Conservation (phyloP, 148 eudicot genomes). For the Spergularia marina region DNA sequence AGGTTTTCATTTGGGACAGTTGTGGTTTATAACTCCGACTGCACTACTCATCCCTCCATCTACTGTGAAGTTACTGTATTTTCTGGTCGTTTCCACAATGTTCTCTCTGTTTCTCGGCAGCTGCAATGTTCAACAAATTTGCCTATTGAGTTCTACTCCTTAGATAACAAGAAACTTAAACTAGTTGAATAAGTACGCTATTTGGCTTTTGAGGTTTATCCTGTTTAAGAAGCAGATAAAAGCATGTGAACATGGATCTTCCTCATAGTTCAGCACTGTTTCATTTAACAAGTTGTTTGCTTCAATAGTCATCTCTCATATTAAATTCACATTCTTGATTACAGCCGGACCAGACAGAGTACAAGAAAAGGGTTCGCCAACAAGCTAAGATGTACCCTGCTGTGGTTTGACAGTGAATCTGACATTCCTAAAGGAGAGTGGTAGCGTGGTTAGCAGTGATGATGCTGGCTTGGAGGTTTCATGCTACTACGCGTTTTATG, state of each 20-base stretch:
- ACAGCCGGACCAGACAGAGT: conserved; percentile 73
- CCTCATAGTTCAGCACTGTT: background rate
- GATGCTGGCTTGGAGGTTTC: conserved; percentile 8
- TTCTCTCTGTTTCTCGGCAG: background rate
- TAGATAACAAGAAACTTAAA: background rate
- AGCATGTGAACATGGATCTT: background rate
- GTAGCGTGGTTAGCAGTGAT: conserved; percentile 14
- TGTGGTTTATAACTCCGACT: background rate
- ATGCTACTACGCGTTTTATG: conserved; percentile 11
- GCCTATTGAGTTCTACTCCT: background rate
- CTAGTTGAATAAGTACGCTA: background rate
- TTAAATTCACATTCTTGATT: background rate
- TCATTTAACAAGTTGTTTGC: background rate
- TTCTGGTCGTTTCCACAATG: too few species aligned
- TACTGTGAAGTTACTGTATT: background rate
- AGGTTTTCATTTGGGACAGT: background rate
- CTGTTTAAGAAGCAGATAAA: background rate
- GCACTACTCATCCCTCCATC: too few species aligned
- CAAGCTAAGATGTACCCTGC: conserved; percentile 70
- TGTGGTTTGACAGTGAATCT: conserved; percentile 27
- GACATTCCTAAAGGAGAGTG: conserved; percentile 3
- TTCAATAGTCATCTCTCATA: background rate
- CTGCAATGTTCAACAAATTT: background rate
- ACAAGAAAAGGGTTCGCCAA: conserved; percentile 70
- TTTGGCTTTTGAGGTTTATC: too few species aligned